phyloP scores from a whole-genome alignment of 1,284 basidiomycete genomes.

The Malassezia dermatis region DNA sequence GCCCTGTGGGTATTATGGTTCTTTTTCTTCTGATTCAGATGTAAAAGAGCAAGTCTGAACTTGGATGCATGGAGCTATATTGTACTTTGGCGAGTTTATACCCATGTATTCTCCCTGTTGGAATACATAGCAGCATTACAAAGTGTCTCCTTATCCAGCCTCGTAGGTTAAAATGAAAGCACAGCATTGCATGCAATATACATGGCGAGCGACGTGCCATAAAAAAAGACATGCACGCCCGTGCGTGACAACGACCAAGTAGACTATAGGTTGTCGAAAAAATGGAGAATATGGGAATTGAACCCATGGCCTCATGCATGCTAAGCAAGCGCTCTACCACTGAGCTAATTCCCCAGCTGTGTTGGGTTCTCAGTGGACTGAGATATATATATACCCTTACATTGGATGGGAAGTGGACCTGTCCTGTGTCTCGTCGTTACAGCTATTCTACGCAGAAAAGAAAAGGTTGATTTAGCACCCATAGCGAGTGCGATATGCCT shows the following conservation, averaged over 20 bases:
- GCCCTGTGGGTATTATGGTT: constrained; percentile 32
- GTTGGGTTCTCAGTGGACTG: background rate
- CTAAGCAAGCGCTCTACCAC: constrained; percentile 24
- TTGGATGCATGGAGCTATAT: background rate
- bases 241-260: no score
- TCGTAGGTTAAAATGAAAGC: background rate
- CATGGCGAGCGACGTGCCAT: background rate
- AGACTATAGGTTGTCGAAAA: no score
- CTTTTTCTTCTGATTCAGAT: constrained; percentile 19
- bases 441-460: background rate
- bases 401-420: no score
- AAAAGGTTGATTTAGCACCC: background rate
- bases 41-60: background rate
- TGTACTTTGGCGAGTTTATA: background rate
- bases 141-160: background rate
- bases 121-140: background rate
- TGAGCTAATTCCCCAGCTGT: constrained; percentile 19
- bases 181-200: background rate
- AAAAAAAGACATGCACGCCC: background rate
- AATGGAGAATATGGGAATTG: constrained; percentile 23
- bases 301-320: constrained; percentile 23
- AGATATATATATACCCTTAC: no score
- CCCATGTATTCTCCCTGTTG: background rate
- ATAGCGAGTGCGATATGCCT: constrained; percentile 68
- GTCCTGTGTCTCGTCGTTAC: no score